Evolutionary conservation across 495 filamentous ascomycete genomes (phyloP).

Genomic region (Choiromyces venosus): DNA sequence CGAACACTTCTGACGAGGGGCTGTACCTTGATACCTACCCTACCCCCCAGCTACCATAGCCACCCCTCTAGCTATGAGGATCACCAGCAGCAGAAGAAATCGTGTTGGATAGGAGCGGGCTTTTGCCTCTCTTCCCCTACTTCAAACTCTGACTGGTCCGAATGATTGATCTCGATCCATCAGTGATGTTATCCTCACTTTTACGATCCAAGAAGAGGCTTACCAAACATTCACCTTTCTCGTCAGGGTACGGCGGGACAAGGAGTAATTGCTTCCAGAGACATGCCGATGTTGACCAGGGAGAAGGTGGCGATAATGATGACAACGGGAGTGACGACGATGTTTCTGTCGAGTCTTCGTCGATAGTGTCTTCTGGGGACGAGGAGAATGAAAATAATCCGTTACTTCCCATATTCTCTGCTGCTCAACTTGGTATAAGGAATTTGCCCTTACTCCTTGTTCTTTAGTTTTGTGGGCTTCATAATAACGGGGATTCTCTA

Average conservation of each 20-base stretch:
- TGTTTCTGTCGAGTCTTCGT: conserved; percentile 6
- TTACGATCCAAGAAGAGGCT: conserved; percentile 46
- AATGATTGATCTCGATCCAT: not conserved
- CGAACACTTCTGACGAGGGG: too few species aligned
- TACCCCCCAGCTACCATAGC: not conserved
- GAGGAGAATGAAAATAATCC: conserved; percentile 54
- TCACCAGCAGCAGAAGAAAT: not conserved
- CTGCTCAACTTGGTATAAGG: conserved; percentile 65
- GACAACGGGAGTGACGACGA: conserved; percentile 6
- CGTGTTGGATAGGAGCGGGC: not conserved
- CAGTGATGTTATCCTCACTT: conserved; percentile 49
- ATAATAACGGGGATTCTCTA: conserved; percentile 35
- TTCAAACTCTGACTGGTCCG: not conserved
- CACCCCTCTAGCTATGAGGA: not conserved
- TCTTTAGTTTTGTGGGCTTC: conserved; percentile 8
- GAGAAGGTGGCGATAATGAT: not conserved
- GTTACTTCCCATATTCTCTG: conserved; percentile 77
- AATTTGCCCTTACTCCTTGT: not conserved
- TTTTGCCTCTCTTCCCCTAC: not conserved
- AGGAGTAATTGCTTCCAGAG: conserved; percentile 25
- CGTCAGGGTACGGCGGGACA: conserved; percentile 45
- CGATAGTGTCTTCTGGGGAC: conserved; percentile 47
- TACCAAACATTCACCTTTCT: conserved; percentile 50
- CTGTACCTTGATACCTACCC: not conserved
- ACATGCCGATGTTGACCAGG: not conserved